Base-by-base conservation (phyloP, 768 basidiomycete species). In the Tylopilus vinaceipallidus region DNA sequence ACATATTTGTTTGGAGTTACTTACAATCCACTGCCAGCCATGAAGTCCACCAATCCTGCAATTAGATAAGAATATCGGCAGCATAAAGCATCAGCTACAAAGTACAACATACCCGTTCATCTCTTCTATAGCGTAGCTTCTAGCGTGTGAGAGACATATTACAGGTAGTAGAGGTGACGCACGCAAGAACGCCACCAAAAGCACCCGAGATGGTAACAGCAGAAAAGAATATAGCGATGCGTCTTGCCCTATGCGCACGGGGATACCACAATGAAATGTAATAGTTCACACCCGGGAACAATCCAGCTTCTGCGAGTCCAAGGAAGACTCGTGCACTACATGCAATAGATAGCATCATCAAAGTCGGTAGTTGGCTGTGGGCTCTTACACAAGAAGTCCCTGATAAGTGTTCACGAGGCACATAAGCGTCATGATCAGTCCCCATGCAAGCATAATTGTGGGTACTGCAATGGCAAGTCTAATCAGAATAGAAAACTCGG, bases 191-290 rank as follows among this genome's bases (percentile, higher is more conserved):
- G 23, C 80, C 79, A 39, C 79, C 77, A 62, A 70, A 80, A 55
- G 69, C 65, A 46, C 74, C 82, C n/a, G 81, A 75, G 37, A 79
- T 58, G 2, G 80, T 82, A 12, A 80, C 81, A 26, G 81, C 80
- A 17, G 77, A 77, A 63, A 83, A 83, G 71, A 86, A 84, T 29
- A 85, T 70, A 6, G 83, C 80, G 47, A 83, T 75, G 23, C 83
- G 76, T 56, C 64, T 68, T 13, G 78, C 81, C 37, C 82, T 76
- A 57, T 86, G 83, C 45, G 69, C 68, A 30, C 78, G 71, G 11
- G 80, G 74, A 60, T 88, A 81, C 82, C 83, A 85, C 40, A 80
- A 62, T 12, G 79, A 80, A 34, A 82, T 67, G 37, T 70, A 74
- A 48, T 75, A 79, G 1, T 66, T 69, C 45, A 75, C 61, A 1